Evolutionary conservation across 2,329 filamentous ascomycete genomes (phyloP).

Genomic region (Calycina herbarum): DNA sequence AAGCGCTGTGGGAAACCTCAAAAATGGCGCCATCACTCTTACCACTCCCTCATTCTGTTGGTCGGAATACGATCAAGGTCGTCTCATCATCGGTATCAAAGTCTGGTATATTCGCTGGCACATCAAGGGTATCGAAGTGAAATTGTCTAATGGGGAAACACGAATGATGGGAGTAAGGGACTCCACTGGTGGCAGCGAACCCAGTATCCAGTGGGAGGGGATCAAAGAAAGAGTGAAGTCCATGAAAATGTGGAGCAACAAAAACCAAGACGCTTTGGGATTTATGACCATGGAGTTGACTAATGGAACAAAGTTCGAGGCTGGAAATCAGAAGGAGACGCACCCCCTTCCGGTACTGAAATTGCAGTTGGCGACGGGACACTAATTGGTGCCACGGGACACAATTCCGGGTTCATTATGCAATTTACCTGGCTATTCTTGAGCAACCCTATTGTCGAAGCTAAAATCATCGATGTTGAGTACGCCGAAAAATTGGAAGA

Average conservation of each 20-base stretch:
- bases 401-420: background rate
- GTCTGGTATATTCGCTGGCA: constrained; percentile 4
- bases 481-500: constrained; percentile 3
- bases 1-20: background rate
- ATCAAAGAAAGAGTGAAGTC: background rate
- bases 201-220: background rate
- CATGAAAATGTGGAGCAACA: constrained; percentile 9
- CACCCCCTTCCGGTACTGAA: too few species aligned
- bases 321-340: constrained; percentile 1
- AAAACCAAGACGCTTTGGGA: background rate
- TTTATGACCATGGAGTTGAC: background rate
- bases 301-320: constrained; percentile 3
- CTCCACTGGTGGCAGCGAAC: background rate
- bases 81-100: background rate
- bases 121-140: constrained; percentile 4
- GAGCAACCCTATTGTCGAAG: background rate
- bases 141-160: background rate
- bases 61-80: constrained; percentile 4
- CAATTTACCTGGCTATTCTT: background rate
- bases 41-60: background rate
- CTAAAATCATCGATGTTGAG: background rate
- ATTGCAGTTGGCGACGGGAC: constrained; percentile 1
- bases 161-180: background rate
- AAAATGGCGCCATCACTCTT: background rate
- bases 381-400: background rate